phyloP scores from a whole-genome alignment of 495 filamentous ascomycete genomes.

The Aspergillus steynii region DNA sequence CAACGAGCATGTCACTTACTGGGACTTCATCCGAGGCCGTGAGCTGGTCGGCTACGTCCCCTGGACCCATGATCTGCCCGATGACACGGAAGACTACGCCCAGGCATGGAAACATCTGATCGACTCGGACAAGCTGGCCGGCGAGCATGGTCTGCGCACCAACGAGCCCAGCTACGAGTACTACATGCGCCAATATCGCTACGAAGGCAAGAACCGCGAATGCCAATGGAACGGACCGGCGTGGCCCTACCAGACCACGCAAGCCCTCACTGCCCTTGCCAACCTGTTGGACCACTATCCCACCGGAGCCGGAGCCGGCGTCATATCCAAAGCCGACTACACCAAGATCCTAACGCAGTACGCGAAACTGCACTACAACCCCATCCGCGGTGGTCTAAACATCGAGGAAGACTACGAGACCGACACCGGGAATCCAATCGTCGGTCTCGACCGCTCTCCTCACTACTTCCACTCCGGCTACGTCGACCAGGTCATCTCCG shows the following conservation, averaged over 20 bases:
- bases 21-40: slow-evolving; percentile 32
- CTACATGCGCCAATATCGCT: slow-evolving; percentile 32
- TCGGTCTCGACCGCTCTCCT: slow-evolving; percentile 24
- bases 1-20: slow-evolving; percentile 30
- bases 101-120: slow-evolving; percentile 22
- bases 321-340: slow-evolving; percentile 24
- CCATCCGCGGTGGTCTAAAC: slow-evolving; percentile 25
- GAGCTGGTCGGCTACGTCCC: slow-evolving; percentile 34
- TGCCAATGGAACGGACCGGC: slow-evolving; percentile 36
- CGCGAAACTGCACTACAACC: slow-evolving; percentile 29
- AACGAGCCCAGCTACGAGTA: slow-evolving; percentile 34
- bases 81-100: slow-evolving; percentile 25
- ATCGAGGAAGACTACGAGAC: slow-evolving; percentile 33
- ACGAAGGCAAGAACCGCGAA: slow-evolving; percentile 24
- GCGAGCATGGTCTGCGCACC: slow-evolving; percentile 27
- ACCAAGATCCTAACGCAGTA: slow-evolving; percentile 27
- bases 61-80: slow-evolving; percentile 31
- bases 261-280: slow-evolving; percentile 27
- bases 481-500: slow-evolving; percentile 28
- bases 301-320: slow-evolving; percentile 11
- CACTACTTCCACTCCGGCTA: slow-evolving; percentile 38
- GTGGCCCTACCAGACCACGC: slow-evolving; percentile 35
- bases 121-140: slow-evolving; percentile 22
- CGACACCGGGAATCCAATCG: slow-evolving; percentile 24
- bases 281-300: slow-evolving; percentile 35